These are phyloP conservation scores for Saccharomycopsis sp. DNA, from an alignment of 805 yeast species.

Conservation along the genomic window DNA sequence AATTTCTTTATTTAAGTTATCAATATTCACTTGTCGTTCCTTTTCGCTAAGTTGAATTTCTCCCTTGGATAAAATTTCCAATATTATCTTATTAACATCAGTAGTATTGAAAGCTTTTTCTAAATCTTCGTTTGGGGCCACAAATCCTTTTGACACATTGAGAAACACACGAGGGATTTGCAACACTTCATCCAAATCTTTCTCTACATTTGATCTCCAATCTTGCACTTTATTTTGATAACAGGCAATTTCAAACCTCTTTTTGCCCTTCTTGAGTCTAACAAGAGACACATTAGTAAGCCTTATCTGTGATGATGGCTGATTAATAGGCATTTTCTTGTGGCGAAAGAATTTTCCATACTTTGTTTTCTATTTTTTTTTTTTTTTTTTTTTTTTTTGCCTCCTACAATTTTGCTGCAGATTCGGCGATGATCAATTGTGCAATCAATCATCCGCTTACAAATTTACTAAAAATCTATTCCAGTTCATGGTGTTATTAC, in stretches of 20 bases:
- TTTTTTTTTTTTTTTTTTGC: too few relatives aligned
- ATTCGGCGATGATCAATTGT: too few relatives aligned
- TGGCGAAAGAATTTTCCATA: too few relatives aligned
- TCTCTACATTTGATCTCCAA: slow-evolving; percentile 82
- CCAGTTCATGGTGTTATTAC: too few relatives aligned
- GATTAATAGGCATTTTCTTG: slow-evolving; percentile 60
- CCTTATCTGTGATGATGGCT: slow-evolving; percentile 83
- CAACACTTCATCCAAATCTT: slow-evolving; percentile 89
- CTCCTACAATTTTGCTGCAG: too few relatives aligned
- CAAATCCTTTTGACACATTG: slow-evolving; percentile 91
- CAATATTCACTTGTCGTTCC: slow-evolving; percentile 72
- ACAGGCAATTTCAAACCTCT: slow-evolving; percentile 91
- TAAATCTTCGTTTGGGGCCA: slow-evolving; percentile 82
- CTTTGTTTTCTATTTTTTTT: too few relatives aligned
- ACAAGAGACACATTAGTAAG: slow-evolving; percentile 93
- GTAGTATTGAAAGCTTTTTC: slow-evolving; percentile 67
- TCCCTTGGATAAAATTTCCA: slow-evolving; percentile 81
- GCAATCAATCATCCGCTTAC: too few relatives aligned
- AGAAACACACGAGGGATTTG: slow-evolving; percentile 93
- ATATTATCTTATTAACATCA: slow-evolving; percentile 64
- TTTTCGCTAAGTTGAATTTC: slow-evolving; percentile 92
- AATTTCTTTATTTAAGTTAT: slow-evolving; percentile 74
- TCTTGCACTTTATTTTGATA: slow-evolving; percentile 97
- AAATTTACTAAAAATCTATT: too few relatives aligned
- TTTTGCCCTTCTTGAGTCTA: slow-evolving; percentile 82